These are phyloP conservation scores for Cyathus striatus DNA, from an alignment of 768 basidiomycete species.

Conservation along the genomic window DNA sequence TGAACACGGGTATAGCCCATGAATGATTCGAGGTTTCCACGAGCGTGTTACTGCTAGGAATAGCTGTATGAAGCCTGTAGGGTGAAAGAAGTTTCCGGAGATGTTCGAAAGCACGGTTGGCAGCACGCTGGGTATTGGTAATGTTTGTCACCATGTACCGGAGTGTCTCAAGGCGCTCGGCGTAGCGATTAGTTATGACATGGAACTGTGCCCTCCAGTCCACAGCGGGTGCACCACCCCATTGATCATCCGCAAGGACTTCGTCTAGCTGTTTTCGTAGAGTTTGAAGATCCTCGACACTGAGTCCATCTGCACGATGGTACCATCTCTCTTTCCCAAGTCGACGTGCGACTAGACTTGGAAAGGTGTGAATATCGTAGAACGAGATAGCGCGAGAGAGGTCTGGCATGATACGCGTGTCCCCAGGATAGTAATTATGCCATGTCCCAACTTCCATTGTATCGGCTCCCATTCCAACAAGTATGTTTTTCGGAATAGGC, in stretches of 20 bases:
- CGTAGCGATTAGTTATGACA: constrained; percentile 24
- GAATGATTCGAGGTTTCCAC: not conserved
- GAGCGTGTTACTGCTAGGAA: not conserved
- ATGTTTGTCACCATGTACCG: constrained; percentile 23
- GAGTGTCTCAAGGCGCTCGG: constrained; percentile 26
- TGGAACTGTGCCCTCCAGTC: constrained; percentile 28
- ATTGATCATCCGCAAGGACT: constrained; percentile 9
- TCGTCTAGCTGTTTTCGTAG: constrained; percentile 1
- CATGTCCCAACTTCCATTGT: constrained; percentile 22
- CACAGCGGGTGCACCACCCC: constrained; percentile 19
- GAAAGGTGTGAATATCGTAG: constrained; percentile 23
- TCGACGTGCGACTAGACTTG: constrained; percentile 17
- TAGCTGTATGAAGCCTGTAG: constrained; percentile 10
- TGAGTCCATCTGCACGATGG: constrained; percentile 20
- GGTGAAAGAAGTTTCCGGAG: constrained; percentile 25
- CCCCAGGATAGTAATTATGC: constrained; percentile 29
- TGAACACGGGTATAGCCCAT: constrained; percentile 31
- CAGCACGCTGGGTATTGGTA: constrained; percentile 3
- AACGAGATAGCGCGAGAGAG: constrained; percentile 26
- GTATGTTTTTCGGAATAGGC: not conserved
- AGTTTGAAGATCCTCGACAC: constrained; percentile 10
- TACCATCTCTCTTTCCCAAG: constrained; percentile 12
- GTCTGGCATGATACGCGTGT: constrained; percentile 27
- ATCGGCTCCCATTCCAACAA: not conserved
- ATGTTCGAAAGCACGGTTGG: constrained; percentile 20